A percentile compares a stretch with the other conserved stretches of the same genome.
phyloP scores from a whole-genome alignment of 2,329 filamentous ascomycete species.

The Epichloe glyceriae region DNA sequence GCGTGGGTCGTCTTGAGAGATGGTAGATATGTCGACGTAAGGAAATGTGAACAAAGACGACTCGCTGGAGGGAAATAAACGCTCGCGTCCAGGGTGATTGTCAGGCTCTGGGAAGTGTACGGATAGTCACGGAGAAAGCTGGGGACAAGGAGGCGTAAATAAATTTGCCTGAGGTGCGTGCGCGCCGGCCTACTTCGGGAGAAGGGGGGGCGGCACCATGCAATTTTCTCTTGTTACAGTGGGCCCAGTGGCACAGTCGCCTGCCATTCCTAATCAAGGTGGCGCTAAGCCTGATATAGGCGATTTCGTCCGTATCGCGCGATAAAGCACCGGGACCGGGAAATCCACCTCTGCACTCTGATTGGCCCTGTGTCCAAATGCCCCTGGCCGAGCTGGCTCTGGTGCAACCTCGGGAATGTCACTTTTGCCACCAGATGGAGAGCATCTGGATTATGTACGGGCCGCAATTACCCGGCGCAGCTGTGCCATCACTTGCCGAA shows the following conservation, averaged over 20 bases:
- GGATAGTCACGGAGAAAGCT: not conserved
- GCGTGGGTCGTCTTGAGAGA: no score
- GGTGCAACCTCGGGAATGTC: no score
- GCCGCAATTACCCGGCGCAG: not conserved
- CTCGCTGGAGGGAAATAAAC: no score
- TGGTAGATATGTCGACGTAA: no score
- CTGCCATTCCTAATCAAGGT: slow-evolving; percentile 4
- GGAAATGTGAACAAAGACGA: no score
- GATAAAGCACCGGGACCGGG: slow-evolving; percentile 10
- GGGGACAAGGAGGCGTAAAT: slow-evolving; percentile 1
- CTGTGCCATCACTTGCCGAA: no score
- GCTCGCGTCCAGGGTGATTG: no score
- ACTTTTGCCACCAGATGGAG: not conserved
- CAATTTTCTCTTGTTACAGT: not conserved
- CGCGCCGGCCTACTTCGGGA: not conserved
- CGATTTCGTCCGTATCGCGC: not conserved
- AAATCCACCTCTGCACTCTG: not conserved
- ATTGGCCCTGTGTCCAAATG: slow-evolving; percentile 3
- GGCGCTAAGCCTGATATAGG: slow-evolving; percentile 1
- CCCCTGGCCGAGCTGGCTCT: no score
- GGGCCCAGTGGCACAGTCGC: not conserved
- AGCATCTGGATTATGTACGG: not conserved
- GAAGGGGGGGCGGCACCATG: not conserved
- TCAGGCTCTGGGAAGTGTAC: no score
- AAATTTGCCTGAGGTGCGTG: slow-evolving; percentile 4